phyloP scores from a whole-genome alignment of 495 filamentous ascomycete genomes.

The Talaromyces ruber region DNA sequence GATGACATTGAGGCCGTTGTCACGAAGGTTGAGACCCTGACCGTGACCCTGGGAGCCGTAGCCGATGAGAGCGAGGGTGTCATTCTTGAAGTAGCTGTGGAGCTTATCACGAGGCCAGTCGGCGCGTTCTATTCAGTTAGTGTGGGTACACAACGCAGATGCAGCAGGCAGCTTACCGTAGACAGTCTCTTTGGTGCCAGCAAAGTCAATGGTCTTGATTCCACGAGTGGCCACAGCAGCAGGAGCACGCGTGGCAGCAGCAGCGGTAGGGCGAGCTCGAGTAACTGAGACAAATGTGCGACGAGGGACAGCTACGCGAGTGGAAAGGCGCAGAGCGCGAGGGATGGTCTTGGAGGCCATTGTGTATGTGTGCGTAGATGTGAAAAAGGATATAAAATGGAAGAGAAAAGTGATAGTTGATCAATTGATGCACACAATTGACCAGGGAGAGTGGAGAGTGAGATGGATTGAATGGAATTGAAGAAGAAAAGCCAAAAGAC shows the following conservation, averaged over 20 bases:
- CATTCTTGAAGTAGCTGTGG: conserved; percentile 98
- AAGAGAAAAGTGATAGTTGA: conserved; percentile 3
- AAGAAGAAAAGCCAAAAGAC: conserved; percentile 17
- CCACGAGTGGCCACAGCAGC: conserved; percentile 40
- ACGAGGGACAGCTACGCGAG: conserved; percentile 46
- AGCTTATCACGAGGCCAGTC: conserved; percentile 99
- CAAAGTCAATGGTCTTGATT: conserved; percentile 67
- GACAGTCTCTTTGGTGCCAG: conserved; percentile 83
- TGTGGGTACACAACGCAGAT: not conserved
- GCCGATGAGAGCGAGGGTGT: conserved; percentile 96
- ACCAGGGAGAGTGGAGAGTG: conserved; percentile 9
- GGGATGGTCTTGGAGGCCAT: conserved; percentile 63
- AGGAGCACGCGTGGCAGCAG: conserved; percentile 36
- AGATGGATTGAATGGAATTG: conserved; percentile 7
- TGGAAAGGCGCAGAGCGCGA: conserved; percentile 27
- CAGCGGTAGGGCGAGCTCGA: conserved; percentile 2
- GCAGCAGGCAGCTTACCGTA: conserved; percentile 52
- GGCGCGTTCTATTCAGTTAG: conserved; percentile 61
- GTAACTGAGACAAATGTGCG: conserved; percentile 59
- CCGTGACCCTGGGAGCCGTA: conserved; percentile 99
- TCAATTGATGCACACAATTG: conserved; percentile 15
- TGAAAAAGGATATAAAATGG: conserved; percentile 13
- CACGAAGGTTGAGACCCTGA: conserved; percentile 97
- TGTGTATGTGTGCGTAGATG: conserved; percentile 29
- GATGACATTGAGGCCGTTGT: conserved; percentile 98